phyloP scores from a whole-genome alignment of 2,329 filamentous ascomycete genomes.

The Ustulina deusta region DNA sequence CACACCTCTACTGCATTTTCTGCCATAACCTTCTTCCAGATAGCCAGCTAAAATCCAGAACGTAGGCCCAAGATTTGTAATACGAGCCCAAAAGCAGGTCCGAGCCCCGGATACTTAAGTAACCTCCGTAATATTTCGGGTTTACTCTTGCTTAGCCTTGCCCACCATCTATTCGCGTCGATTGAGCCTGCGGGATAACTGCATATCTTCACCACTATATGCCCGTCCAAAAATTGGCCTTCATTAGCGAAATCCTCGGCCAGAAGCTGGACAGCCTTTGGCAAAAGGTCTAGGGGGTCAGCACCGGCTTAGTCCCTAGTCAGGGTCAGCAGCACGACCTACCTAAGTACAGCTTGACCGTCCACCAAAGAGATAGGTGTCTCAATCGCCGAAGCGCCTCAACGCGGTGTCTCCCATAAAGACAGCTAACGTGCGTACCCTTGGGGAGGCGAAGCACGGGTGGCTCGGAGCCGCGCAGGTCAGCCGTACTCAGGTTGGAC shows the following conservation, averaged over 20 bases:
- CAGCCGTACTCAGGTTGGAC: slow-evolving; percentile 4
- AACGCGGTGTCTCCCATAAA: neutral
- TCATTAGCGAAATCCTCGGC: slow-evolving; percentile 17
- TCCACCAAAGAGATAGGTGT: neutral
- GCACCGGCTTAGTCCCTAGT: neutral
- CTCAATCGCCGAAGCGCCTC: slow-evolving; percentile 3
- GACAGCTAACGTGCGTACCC: slow-evolving; percentile 3
- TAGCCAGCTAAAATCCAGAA: slow-evolving; percentile 5
- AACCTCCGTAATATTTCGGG: slow-evolving; percentile 8
- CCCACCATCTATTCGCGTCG: slow-evolving; percentile 19
- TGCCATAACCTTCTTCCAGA: slow-evolving; percentile 25
- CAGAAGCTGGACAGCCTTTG: neutral
- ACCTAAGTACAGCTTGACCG: slow-evolving; percentile 30
- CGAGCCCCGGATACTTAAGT: neutral
- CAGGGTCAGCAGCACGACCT: slow-evolving; percentile 1
- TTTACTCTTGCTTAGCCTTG: slow-evolving; percentile 26
- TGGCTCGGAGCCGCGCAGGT: slow-evolving; percentile 11
- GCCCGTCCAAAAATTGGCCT: neutral
- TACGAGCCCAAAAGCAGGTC: neutral
- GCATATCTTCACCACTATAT: slow-evolving; percentile 24
- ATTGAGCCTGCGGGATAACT: slow-evolving; percentile 3
- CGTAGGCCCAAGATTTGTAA: slow-evolving; percentile 14
- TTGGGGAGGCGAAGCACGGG: neutral
- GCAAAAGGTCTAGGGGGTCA: slow-evolving; percentile 8
- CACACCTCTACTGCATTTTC: slow-evolving; percentile 21